These are phyloP conservation scores for Castanea crenata DNA, from an alignment of 306 rosid species.

Conservation along the genomic window DNA sequence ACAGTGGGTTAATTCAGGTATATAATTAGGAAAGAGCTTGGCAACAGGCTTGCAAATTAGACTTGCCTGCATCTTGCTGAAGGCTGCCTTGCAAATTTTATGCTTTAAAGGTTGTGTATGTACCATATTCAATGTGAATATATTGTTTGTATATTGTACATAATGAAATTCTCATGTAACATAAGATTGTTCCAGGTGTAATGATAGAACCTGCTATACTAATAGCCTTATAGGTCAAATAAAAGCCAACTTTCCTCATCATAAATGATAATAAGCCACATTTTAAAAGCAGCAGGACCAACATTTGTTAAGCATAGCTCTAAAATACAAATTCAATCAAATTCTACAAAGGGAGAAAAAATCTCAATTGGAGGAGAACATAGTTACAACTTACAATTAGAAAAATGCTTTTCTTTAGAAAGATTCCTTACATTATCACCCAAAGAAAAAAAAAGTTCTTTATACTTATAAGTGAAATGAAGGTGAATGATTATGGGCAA, in stretches of 20 bases:
- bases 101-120: conserved; percentile 4
- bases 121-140: background rate
- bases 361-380: too few species aligned
- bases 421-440: too few species aligned
- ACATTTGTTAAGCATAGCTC: background rate
- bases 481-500: too few species aligned
- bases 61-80: conserved; percentile 14
- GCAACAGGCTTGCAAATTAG: conserved; percentile 51
- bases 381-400: too few species aligned
- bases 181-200: background rate
- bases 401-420: too few species aligned
- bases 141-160: conserved; percentile 27
- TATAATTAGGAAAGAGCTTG: conserved; percentile 44
- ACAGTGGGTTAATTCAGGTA: conserved; percentile 58
- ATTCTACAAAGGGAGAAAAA: background rate
- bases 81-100: conserved; percentile 1
- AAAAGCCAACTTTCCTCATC: background rate
- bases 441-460: too few species aligned
- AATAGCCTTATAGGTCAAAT: background rate
- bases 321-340: background rate
- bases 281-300: background rate
- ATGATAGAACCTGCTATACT: background rate
- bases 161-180: conserved; percentile 18
- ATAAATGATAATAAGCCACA: background rate
- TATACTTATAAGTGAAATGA: too few species aligned